phyloP scores from a whole-genome alignment of 2,329 filamentous ascomycete genomes.

The Xylaria sp. region DNA sequence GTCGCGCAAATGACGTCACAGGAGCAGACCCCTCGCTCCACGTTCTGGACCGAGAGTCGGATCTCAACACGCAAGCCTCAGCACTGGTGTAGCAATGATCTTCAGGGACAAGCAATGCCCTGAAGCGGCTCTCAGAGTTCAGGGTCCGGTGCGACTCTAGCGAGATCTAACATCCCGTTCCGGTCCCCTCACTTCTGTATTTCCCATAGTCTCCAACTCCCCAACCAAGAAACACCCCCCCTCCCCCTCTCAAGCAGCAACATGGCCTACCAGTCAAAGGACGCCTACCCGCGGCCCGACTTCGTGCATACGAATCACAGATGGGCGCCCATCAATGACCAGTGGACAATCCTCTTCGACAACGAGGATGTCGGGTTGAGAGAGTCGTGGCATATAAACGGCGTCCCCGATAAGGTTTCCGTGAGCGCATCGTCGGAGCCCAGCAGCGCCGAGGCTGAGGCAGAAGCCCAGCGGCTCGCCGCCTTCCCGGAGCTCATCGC shows the following conservation, averaged over 20 bases:
- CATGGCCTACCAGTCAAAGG: constrained; percentile 49
- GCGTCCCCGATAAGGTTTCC: constrained; percentile 59
- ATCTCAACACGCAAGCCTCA: constrained; percentile 28
- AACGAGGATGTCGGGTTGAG: constrained; percentile 68
- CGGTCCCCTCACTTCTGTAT: constrained; percentile 11
- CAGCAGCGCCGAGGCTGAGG: constrained; percentile 46
- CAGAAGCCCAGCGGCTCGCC: constrained; percentile 60
- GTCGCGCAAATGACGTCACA: constrained; percentile 49
- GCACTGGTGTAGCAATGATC: constrained; percentile 29
- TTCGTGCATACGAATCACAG: constrained; percentile 66
- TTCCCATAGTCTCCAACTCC: constrained; percentile 5
- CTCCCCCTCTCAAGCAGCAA: constrained; percentile 10
- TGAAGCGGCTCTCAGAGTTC: neutral
- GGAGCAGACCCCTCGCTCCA: constrained; percentile 20
- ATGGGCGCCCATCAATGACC: constrained; percentile 71
- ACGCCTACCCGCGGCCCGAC: constrained; percentile 71
- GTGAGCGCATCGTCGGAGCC: constrained; percentile 41
- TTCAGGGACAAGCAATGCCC: constrained; percentile 28
- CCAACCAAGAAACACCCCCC: neutral
- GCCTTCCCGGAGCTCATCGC: constrained; percentile 61
- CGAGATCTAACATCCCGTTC: neutral
- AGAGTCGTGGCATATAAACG: constrained; percentile 63
- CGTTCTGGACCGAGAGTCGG: constrained; percentile 9
- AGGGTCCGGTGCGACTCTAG: constrained; percentile 18
- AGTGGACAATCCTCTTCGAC: constrained; percentile 74